Evolutionary conservation across 2,329 filamentous ascomycete genomes (phyloP).

Genomic region (Penicillium sp.): DNA sequence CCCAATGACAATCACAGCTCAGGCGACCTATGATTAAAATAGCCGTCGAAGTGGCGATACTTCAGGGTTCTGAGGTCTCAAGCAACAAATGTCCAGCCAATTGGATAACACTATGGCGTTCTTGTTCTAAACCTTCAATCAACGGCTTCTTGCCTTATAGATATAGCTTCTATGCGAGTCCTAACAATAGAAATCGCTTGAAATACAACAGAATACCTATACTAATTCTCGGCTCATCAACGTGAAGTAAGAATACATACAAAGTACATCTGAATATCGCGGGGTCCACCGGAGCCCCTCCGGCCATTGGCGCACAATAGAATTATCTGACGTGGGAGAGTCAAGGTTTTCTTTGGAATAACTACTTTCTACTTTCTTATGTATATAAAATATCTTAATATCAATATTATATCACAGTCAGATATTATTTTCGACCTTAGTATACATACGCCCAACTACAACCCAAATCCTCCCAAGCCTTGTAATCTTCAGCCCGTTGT

Average conservation of each 20-base stretch:
- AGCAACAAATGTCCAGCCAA: conserved; percentile 12
- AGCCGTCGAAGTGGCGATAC: conserved; percentile 5
- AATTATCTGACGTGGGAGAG: conserved; percentile 2
- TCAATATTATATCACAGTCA: neutral
- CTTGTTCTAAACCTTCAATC: neutral
- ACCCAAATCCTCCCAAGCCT: neutral
- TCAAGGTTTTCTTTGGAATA: conserved; percentile 4
- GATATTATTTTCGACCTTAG: neutral
- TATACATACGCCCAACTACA: neutral
- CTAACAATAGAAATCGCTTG: neutral
- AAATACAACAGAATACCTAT: neutral
- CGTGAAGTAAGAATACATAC: conserved; percentile 4
- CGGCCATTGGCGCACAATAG: conserved; percentile 14
- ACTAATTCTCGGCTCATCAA: neutral
- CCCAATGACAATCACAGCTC: neutral
- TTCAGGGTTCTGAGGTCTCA: conserved; percentile 6
- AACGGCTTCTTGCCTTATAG: neutral
- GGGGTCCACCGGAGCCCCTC: conserved; percentile 22
- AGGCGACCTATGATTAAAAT: conserved; percentile 1
- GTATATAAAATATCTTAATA: neutral
- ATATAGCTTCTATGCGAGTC: neutral
- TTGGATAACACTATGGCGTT: conserved; percentile 1
- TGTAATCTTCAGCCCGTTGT: conserved; percentile 1
- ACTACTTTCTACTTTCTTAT: neutral
- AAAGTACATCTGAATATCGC: conserved; percentile 7